These are phyloP conservation scores for Actinidia arguta DNA, from an alignment of 179 eudicot genomes.

Conservation along the genomic window DNA sequence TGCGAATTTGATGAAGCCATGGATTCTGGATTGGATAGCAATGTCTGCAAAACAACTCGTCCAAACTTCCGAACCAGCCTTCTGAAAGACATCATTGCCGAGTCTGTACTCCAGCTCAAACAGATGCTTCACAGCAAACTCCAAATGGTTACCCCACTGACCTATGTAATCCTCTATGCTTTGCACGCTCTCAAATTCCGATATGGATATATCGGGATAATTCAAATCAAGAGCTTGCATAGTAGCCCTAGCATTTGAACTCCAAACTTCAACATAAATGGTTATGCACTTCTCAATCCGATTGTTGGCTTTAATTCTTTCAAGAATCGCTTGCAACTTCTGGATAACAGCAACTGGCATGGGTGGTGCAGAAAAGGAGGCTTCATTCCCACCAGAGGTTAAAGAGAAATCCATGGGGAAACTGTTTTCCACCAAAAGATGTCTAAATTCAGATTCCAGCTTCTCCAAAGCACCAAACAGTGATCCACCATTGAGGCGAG, in stretches of 20 bases:
- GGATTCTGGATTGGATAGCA: conserved; percentile 56
- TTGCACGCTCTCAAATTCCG: conserved; percentile 66
- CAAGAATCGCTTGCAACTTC: conserved; percentile 59
- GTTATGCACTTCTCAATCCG: conserved; percentile 53
- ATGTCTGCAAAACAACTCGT: conserved; percentile 62
- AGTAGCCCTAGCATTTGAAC: conserved; percentile 45
- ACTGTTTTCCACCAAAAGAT: conserved; percentile 42
- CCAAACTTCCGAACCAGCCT: conserved; percentile 36
- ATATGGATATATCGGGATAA: conserved; percentile 54
- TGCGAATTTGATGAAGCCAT: conserved; percentile 61
- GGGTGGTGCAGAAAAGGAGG: neutral
- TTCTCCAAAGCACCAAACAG: conserved; percentile 49
- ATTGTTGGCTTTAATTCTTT: conserved; percentile 48
- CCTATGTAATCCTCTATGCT: conserved; percentile 55
- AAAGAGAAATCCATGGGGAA: conserved; percentile 21
- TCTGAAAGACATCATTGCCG: conserved; percentile 50
- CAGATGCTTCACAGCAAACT: conserved; percentile 56
- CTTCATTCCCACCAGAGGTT: conserved; percentile 1
- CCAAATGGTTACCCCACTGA: conserved; percentile 71
- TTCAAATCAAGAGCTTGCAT: conserved; percentile 57
- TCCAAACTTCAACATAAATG: conserved; percentile 59
- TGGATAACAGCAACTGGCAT: conserved; percentile 37
- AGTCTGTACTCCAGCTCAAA: conserved; percentile 62
- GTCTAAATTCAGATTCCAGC: conserved; percentile 54
- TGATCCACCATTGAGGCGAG: conserved; percentile 47